These are phyloP conservation scores for Monascus purpureus DNA, from an alignment of 495 filamentous ascomycete genomes.

Conservation along the genomic window DNA sequence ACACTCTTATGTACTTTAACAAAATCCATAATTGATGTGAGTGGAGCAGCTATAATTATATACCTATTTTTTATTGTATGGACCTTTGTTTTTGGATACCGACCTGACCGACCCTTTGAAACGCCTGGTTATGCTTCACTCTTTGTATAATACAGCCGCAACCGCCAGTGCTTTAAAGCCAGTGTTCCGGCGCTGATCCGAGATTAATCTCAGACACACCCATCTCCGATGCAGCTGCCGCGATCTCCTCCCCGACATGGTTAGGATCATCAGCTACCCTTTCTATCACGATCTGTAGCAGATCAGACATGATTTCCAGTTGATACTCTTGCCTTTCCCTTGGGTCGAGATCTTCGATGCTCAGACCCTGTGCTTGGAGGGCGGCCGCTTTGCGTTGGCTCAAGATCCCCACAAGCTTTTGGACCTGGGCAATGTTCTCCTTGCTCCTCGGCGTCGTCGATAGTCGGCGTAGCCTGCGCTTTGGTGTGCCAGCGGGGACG, in stretches of 20 bases:
- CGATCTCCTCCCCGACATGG: slow-evolving; percentile 18
- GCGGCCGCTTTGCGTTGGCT: slow-evolving; percentile 21
- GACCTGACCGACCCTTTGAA: too few species aligned
- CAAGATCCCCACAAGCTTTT: slow-evolving; percentile 21
- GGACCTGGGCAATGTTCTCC: slow-evolving; percentile 28
- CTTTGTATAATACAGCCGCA: too few species aligned
- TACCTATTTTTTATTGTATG: too few species aligned
- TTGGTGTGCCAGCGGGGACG: slow-evolving; percentile 24
- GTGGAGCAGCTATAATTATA: too few species aligned
- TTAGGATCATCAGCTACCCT: slow-evolving; percentile 22
- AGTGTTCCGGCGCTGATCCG: slow-evolving; percentile 14
- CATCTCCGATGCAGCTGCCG: slow-evolving; percentile 40
- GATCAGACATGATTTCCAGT: slow-evolving; percentile 33
- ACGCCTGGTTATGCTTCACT: too few species aligned
- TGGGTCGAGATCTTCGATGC: slow-evolving; percentile 22
- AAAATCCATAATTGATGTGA: too few species aligned
- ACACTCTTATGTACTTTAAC: too few species aligned
- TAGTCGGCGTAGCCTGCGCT: slow-evolving; percentile 27
- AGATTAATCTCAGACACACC: slow-evolving; percentile 26
- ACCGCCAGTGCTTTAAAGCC: too few species aligned
- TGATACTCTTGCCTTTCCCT: slow-evolving; percentile 31
- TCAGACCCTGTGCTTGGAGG: slow-evolving; percentile 22
- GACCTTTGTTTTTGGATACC: too few species aligned
- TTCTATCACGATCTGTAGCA: slow-evolving; percentile 37
- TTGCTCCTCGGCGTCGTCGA: slow-evolving; percentile 29